phyloP scores from a whole-genome alignment of 169 alveolate genomes.

The Plasmodium gonderi region DNA sequence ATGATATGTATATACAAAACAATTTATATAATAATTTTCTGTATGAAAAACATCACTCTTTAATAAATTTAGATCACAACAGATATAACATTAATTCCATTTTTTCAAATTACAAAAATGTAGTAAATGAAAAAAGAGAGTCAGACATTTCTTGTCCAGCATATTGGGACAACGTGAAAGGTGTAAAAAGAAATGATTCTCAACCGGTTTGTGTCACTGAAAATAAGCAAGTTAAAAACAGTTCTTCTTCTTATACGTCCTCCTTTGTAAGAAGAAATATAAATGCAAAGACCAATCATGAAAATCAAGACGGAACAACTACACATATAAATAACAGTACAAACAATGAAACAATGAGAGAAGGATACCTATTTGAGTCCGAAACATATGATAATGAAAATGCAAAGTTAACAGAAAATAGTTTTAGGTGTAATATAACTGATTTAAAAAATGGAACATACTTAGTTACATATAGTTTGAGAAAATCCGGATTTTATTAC shows the following conservation, averaged over 20 bases:
- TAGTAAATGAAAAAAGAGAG: neutral
- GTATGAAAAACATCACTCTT: slow-evolving; percentile 14
- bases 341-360: slow-evolving; percentile 52
- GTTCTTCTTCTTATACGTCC: neutral
- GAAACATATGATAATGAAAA: slow-evolving; percentile 11
- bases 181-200: neutral
- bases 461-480: slow-evolving; percentile 29
- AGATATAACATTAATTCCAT: slow-evolving; percentile 63
- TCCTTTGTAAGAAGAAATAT: neutral
- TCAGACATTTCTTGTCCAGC: neutral
- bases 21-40: slow-evolving; percentile 16
- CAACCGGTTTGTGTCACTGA: neutral
- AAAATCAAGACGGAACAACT: neutral
- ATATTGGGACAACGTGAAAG: neutral
- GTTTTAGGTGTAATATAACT: slow-evolving; percentile 27
- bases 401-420: slow-evolving; percentile 4
- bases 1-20: slow-evolving; percentile 23
- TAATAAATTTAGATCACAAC: slow-evolving; percentile 24
- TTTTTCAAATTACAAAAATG: slow-evolving; percentile 62
- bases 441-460: slow-evolving; percentile 70
- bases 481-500: slow-evolving; percentile 44
- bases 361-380: slow-evolving; percentile 11
- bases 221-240: neutral
- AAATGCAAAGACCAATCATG: neutral
- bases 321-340: neutral